A percentile compares a stretch with the other conserved stretches of the same genome.
Conservation (phyloP, 331 rosid genomes). For the Rosa hybrid region DNA sequence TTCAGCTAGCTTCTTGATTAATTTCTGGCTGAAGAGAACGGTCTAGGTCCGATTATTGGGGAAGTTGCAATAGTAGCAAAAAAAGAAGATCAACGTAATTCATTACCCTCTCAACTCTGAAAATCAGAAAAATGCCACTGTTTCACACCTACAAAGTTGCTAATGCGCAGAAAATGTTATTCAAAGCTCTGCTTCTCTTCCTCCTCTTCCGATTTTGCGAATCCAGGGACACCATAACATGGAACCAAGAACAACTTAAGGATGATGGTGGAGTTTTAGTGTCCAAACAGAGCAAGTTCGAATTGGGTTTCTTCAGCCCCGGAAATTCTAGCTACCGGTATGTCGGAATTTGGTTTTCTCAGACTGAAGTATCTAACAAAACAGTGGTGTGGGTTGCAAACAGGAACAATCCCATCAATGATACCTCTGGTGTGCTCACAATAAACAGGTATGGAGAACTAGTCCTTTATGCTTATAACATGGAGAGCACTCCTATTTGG, state of each 20-base stretch:
- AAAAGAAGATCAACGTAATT: too few species aligned
- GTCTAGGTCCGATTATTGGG: too few species aligned
- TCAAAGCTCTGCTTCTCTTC: not conserved
- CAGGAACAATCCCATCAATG: conserved; percentile 46
- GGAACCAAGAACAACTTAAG: conserved; percentile 16
- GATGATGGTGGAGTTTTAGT: conserved; percentile 36
- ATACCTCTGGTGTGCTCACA: conserved; percentile 33
- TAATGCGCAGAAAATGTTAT: not conserved
- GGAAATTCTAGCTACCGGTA: conserved; percentile 42
- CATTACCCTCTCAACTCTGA: too few species aligned
- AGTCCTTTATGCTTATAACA: conserved; percentile 12
- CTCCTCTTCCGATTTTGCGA: not conserved
- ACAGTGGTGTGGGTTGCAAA: conserved; percentile 65
- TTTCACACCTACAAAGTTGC: not conserved
- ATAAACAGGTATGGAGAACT: conserved; percentile 37
- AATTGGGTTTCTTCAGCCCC: conserved; percentile 53
- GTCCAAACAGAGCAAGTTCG: conserved; percentile 32
- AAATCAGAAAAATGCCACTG: too few species aligned
- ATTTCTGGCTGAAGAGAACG: too few species aligned
- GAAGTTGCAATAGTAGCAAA: too few species aligned
- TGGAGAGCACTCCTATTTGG: conserved; percentile 25
- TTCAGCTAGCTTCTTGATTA: too few species aligned
- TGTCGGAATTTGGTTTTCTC: conserved; percentile 57
- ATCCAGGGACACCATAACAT: not conserved
- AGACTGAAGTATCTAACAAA: not conserved